Percentiles rank a stretch among this genome's conserved stretches.
Conservation (phyloP, 176 grass and related monocot species). For the Zea luxurians region DNA sequence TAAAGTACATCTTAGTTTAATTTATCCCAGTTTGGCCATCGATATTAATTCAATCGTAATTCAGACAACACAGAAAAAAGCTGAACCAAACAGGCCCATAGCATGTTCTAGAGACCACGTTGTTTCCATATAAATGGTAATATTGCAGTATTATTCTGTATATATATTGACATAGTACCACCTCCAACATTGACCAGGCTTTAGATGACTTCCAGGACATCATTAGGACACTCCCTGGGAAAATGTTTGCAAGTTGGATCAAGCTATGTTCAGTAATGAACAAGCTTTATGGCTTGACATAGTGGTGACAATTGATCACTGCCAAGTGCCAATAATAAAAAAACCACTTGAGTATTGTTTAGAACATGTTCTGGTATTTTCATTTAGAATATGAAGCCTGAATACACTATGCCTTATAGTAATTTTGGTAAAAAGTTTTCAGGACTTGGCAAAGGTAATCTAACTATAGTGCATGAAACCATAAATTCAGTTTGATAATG, state of each 20-base stretch:
- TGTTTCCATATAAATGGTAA: not conserved
- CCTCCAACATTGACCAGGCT: not conserved
- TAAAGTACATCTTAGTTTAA: not conserved
- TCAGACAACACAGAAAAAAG: not conserved
- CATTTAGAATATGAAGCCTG: not conserved
- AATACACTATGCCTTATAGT: not conserved
- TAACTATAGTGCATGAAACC: not conserved
- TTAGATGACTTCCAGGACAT: constrained; percentile 13
- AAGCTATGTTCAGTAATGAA: not conserved
- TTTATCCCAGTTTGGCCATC: not conserved
- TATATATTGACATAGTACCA: constrained; percentile 2
- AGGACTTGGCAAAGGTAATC: not conserved
- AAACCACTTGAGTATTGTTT: not conserved
- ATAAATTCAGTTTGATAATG: not conserved
- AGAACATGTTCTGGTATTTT: constrained; percentile 3
- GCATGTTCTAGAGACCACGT: not conserved
- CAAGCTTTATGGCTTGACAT: not conserved
- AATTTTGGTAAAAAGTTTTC: not conserved
- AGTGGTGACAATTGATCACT: not conserved
- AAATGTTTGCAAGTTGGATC: constrained; percentile 22
- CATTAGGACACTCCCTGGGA: not conserved
- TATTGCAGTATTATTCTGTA: constrained; percentile 22
- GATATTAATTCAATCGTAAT: not conserved
- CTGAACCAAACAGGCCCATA: no score
- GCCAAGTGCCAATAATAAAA: not conserved